phyloP scores from a whole-genome alignment of 2,329 filamentous ascomycete species.

The Epichloe scottii region DNA sequence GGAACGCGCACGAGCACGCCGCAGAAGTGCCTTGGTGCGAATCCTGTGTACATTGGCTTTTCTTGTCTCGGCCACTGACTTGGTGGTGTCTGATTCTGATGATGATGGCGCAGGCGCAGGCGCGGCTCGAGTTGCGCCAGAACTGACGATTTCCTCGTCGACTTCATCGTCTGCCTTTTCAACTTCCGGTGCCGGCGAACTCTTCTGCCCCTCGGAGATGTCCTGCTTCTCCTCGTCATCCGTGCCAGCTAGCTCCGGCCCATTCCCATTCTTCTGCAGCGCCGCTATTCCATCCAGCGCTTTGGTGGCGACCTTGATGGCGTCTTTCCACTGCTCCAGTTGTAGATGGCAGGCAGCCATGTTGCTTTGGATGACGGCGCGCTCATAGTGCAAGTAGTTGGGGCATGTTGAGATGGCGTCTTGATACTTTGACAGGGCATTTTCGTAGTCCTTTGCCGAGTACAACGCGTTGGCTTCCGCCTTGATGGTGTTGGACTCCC shows the following conservation, averaged over 20 bases:
- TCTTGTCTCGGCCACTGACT: slow-evolving; percentile 10
- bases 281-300: slow-evolving; percentile 62
- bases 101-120: slow-evolving; percentile 16
- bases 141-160: slow-evolving; percentile 48
- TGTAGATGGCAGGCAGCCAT: slow-evolving; percentile 83
- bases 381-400: slow-evolving; percentile 74
- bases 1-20: slow-evolving; percentile 60
- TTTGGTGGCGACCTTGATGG: slow-evolving; percentile 58
- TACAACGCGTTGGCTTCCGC: slow-evolving; percentile 71
- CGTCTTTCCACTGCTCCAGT: slow-evolving; percentile 72
- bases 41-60: slow-evolving; percentile 60
- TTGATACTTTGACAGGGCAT: slow-evolving; percentile 73
- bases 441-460: slow-evolving; percentile 53
- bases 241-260: slow-evolving; percentile 27
- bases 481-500: slow-evolving; percentile 63
- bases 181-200: slow-evolving; percentile 3
- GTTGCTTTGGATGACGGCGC: slow-evolving; percentile 79
- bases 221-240: neutral
- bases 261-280: slow-evolving; percentile 26
- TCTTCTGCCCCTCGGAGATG: neutral
- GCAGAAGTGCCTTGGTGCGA: slow-evolving; percentile 69
- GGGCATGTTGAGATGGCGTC: slow-evolving; percentile 68
- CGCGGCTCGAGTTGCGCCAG: slow-evolving; percentile 40
- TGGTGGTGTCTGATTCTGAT: slow-evolving; percentile 4
- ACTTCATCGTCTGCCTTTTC: slow-evolving; percentile 31